These are phyloP conservation scores for Suillus americanus DNA, from an alignment of 768 basidiomycete species.

Conservation along the genomic window DNA sequence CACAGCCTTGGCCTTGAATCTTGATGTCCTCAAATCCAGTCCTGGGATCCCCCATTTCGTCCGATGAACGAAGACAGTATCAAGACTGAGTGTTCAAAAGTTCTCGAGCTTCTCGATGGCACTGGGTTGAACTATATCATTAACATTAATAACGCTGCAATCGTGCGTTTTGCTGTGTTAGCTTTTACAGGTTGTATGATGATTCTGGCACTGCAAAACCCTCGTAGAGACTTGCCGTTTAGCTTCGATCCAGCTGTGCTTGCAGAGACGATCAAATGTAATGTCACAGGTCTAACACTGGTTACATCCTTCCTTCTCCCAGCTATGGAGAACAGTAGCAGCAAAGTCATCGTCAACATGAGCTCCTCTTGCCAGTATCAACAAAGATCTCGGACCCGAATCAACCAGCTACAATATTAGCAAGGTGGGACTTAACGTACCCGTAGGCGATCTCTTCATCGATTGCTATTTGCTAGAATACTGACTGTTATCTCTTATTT, in stretches of 20 bases:
- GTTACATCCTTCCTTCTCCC: slow-evolving; percentile 34
- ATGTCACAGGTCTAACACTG: slow-evolving; percentile 36
- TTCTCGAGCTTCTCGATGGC: slow-evolving; percentile 25
- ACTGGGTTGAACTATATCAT: slow-evolving; percentile 35
- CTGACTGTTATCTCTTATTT: neutral
- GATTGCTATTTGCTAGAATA: slow-evolving; percentile 11
- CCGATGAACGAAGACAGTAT: slow-evolving; percentile 24
- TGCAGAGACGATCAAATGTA: slow-evolving; percentile 24
- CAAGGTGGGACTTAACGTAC: slow-evolving; percentile 15
- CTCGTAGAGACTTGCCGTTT: slow-evolving; percentile 25
- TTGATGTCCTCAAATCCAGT: slow-evolving; percentile 13
- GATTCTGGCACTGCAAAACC: slow-evolving; percentile 17
- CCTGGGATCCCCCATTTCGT: slow-evolving; percentile 31
- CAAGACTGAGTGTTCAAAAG: slow-evolving; percentile 20
- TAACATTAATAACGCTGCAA: slow-evolving; percentile 41
- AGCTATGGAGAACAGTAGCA: slow-evolving; percentile 30
- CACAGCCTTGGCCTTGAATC: slow-evolving; percentile 16
- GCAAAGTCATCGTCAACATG: slow-evolving; percentile 37
- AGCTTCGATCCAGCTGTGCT: slow-evolving; percentile 17
- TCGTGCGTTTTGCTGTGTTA: slow-evolving; percentile 26
- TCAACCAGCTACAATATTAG: slow-evolving; percentile 15
- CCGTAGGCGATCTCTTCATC: slow-evolving; percentile 15
- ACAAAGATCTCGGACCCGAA: slow-evolving; percentile 6
- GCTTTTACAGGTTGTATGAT: neutral
- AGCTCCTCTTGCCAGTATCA: slow-evolving; percentile 33